Conservation (phyloP, 2,329 filamentous ascomycete species). For the Nemania diffusa region DNA sequence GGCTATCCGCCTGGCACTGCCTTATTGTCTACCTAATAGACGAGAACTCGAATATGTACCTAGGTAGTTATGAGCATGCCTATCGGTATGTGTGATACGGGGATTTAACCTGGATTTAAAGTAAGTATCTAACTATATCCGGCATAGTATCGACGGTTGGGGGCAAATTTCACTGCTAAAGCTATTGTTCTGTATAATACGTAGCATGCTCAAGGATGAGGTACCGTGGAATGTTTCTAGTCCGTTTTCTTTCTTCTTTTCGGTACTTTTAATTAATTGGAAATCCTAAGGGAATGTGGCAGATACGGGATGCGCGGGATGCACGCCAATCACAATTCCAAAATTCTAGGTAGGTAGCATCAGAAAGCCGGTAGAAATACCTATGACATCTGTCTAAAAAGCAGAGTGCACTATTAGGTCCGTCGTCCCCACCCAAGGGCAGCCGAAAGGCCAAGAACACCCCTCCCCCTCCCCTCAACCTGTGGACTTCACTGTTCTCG, state of each 20-base stretch:
- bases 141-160: not conserved
- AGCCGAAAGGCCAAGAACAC: not conserved
- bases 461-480: not conserved
- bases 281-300: not conserved
- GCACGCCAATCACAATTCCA: not conserved
- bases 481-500: constrained; percentile 17
- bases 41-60: too few relatives aligned
- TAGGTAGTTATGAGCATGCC: too few relatives aligned
- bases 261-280: too few relatives aligned
- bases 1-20: too few relatives aligned
- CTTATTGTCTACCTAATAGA: too few relatives aligned
- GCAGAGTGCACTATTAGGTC: too few relatives aligned
- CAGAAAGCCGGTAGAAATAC: not conserved
- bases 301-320: not conserved
- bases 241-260: not conserved
- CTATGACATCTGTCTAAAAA: not conserved
- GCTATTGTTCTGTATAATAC: not conserved
- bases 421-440: not conserved
- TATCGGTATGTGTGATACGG: not conserved
- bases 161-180: not conserved
- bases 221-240: constrained; percentile 18
- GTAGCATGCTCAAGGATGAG: not conserved
- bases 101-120: not conserved
- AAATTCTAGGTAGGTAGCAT: not conserved
- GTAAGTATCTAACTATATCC: not conserved